These are phyloP conservation scores for Boletus mariae DNA, from an alignment of 1,284 basidiomycete species.

Conservation along the genomic window DNA sequence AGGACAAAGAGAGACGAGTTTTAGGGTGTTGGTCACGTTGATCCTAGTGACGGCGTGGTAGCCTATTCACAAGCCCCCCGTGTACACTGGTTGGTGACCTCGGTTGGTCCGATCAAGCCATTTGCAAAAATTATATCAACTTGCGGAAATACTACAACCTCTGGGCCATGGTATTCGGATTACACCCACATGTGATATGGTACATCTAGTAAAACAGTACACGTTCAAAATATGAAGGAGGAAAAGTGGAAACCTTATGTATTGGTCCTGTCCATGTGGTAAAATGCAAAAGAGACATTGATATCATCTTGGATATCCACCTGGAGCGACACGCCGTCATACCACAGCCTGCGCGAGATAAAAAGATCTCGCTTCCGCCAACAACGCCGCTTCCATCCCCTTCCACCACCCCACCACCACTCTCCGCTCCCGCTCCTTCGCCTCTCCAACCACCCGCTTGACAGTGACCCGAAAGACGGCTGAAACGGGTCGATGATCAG, in stretches of 20 bases:
- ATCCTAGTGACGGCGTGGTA: no score
- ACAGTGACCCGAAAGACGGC: slow-evolving; percentile 70
- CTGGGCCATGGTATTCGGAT: not conserved
- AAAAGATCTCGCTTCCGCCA: slow-evolving; percentile 51
- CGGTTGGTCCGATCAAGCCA: no score
- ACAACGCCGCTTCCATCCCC: slow-evolving; percentile 50
- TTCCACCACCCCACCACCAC: slow-evolving; percentile 60
- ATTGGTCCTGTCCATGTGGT: not conserved
- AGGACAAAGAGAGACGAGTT: slow-evolving; percentile 29
- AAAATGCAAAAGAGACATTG: not conserved
- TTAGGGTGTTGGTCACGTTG: slow-evolving; percentile 5
- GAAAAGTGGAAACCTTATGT: not conserved
- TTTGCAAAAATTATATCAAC: not conserved
- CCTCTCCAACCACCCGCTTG: slow-evolving; percentile 64
- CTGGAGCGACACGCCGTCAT: slow-evolving; percentile 6
- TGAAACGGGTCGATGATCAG: slow-evolving; percentile 87
- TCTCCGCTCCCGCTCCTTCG: slow-evolving; percentile 51
- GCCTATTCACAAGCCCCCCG: no score
- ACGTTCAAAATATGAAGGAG: not conserved
- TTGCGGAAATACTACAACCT: not conserved
- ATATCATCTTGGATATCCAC: not conserved
- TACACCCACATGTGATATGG: not conserved
- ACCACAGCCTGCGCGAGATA: slow-evolving; percentile 40
- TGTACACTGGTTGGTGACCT: no score
- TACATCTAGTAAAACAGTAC: not conserved